Conservation (phyloP, 352 stramenopile species). For the Halophytophthora polymorphica region DNA sequence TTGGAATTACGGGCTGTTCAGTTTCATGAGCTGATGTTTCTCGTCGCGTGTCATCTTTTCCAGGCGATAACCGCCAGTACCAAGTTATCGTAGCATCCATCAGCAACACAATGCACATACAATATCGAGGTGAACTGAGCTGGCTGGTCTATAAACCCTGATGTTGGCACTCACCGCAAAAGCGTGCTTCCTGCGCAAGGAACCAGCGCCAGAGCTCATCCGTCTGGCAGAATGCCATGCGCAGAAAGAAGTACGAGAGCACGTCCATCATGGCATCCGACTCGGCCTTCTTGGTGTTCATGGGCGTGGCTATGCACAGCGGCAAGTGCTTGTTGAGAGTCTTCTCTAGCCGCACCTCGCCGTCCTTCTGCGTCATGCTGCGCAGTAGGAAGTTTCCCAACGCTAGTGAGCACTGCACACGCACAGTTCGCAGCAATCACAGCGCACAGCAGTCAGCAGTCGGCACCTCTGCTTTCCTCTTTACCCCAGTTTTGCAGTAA, state of each 20-base stretch:
- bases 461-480: background rate
- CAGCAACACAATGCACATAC: conserved; percentile 3
- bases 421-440: conserved; percentile 42
- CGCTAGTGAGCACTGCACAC: conserved; percentile 67
- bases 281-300: conserved; percentile 50
- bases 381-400: conserved; percentile 86
- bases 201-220: conserved; percentile 98
- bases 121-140: background rate
- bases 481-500: background rate
- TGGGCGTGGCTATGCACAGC: conserved; percentile 36
- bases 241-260: conserved; percentile 97
- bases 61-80: conserved; percentile 51
- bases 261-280: conserved; percentile 84
- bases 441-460: conserved; percentile 19
- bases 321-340: conserved; percentile 84
- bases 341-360: conserved; percentile 77
- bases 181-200: conserved; percentile 93
- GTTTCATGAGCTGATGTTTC: conserved; percentile 86
- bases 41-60: conserved; percentile 88
- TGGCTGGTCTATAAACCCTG: conserved; percentile 9
- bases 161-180: conserved; percentile 64
- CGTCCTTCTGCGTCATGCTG: conserved; percentile 68
- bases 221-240: conserved; percentile 96
- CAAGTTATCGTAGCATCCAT: conserved; percentile 10
- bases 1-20: conserved; percentile 79